Conservation (phyloP, 345 rosid species). For the Rhodamnia rubescens region DNA sequence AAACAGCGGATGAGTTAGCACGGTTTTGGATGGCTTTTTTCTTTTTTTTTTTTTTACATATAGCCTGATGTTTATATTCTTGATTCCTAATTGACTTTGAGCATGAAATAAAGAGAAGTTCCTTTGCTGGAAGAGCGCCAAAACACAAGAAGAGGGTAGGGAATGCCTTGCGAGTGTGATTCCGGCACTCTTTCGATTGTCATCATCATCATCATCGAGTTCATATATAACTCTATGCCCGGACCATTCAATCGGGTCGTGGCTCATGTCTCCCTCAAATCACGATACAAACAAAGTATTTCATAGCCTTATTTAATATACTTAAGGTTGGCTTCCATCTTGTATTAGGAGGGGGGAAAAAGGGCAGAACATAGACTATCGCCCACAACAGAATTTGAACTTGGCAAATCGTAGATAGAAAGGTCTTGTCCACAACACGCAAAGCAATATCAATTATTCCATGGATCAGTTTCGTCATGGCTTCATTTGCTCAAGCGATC, state of each 20-base stretch:
- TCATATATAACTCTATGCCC: not conserved
- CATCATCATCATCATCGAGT: not conserved
- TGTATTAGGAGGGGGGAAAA: not conserved
- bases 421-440: not conserved
- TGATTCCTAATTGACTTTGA: not conserved
- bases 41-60: too few relatives aligned
- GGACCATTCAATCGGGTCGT: rapidly evolving
- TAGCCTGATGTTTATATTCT: not conserved
- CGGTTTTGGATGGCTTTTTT: not conserved
- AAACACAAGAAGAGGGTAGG: not conserved
- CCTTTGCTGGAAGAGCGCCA: not conserved
- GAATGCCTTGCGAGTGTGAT: not conserved
- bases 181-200: rapidly evolving
- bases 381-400: not conserved
- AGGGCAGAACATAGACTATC: not conserved
- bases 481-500: not conserved
- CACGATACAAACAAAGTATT: not conserved
- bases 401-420: not conserved
- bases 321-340: not conserved
- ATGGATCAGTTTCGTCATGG: not conserved
- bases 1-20: not conserved
- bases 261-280: not conserved
- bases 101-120: not conserved
- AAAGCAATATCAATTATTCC: not conserved
- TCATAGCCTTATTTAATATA: not conserved